Evolutionary conservation across 2,329 filamentous ascomycete genomes (phyloP).

Genomic region (Metarhizium brunneum): DNA sequence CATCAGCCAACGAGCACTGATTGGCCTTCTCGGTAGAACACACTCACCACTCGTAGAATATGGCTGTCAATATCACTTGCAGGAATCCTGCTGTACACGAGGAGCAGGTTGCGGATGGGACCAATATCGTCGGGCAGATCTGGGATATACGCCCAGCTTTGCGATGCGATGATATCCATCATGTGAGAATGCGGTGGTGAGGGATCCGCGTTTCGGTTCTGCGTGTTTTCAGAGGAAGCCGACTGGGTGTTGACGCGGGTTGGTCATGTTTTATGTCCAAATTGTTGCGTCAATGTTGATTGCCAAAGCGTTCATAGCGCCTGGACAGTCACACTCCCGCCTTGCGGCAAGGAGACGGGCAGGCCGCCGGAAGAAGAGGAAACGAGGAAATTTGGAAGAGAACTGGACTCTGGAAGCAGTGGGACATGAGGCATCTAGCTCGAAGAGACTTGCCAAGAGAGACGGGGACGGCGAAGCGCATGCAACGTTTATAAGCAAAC

Average conservation of each 20-base stretch:
- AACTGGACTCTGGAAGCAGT: neutral
- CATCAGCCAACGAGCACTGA: neutral
- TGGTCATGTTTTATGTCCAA: neutral
- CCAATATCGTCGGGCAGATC: conserved; percentile 27
- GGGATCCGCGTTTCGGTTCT: neutral
- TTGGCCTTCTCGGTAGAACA: neutral
- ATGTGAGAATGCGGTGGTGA: neutral
- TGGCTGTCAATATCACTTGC: conserved; percentile 24
- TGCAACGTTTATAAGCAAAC: neutral
- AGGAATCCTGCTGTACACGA: conserved; percentile 29
- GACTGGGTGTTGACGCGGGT: neutral
- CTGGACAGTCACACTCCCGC: neutral
- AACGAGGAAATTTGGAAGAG: neutral
- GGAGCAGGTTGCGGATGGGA: conserved; percentile 25
- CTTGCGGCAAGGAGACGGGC: neutral
- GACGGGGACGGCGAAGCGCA: neutral
- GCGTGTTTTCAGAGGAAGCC: neutral
- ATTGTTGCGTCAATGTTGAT: neutral
- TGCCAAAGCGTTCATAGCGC: neutral
- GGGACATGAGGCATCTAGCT: neutral
- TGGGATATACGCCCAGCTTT: conserved; percentile 27
- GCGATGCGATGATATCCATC: conserved; percentile 26
- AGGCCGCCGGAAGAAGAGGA: neutral
- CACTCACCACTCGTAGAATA: conserved; percentile 26
- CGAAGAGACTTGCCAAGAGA: no score